These are phyloP conservation scores for Botrytis elliptica DNA, from an alignment of 2,329 filamentous ascomycete species.

Conservation along the genomic window DNA sequence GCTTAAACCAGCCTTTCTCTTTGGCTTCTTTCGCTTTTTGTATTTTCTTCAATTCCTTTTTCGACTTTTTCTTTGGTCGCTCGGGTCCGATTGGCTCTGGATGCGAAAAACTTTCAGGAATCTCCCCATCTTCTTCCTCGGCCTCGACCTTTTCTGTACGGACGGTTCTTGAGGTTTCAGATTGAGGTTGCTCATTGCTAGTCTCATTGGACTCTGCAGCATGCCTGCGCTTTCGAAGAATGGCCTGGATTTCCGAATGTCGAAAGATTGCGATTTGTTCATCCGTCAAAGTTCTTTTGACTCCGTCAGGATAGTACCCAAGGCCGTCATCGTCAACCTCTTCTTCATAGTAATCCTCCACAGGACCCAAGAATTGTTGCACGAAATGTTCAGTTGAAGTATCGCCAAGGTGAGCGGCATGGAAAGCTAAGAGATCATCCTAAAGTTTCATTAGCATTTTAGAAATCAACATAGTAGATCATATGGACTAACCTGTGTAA, in stretches of 20 bases:
- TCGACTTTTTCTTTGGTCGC: conserved; percentile 18
- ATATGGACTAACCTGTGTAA: conserved; percentile 11
- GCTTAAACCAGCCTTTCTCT: conserved; percentile 40
- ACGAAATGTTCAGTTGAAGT: conserved; percentile 55
- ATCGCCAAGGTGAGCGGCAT: conserved; percentile 34
- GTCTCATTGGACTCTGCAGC: conserved; percentile 28
- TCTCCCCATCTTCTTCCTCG: conserved; percentile 27
- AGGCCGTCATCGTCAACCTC: conserved; percentile 62
- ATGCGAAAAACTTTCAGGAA: conserved; percentile 14
- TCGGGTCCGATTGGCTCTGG: conserved; percentile 22
- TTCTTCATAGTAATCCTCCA: conserved; percentile 48
- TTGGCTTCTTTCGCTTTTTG: conserved; percentile 29
- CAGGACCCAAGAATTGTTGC: conserved; percentile 45
- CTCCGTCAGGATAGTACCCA: conserved; percentile 83
- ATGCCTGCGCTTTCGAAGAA: conserved; percentile 55
- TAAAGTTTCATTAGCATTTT: conserved; percentile 19
- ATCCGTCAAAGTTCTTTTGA: conserved; percentile 85
- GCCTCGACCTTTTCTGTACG: conserved; percentile 12
- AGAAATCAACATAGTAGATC: background rate
- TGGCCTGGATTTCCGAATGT: conserved; percentile 77
- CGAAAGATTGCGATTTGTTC: conserved; percentile 89
- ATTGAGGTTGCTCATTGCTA: conserved; percentile 9
- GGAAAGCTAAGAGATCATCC: conserved; percentile 36
- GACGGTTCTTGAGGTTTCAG: background rate
- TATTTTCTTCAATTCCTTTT: conserved; percentile 29